phyloP scores from a whole-genome alignment of 352 stramenopile species.

The Globisporangium camurandrum region DNA sequence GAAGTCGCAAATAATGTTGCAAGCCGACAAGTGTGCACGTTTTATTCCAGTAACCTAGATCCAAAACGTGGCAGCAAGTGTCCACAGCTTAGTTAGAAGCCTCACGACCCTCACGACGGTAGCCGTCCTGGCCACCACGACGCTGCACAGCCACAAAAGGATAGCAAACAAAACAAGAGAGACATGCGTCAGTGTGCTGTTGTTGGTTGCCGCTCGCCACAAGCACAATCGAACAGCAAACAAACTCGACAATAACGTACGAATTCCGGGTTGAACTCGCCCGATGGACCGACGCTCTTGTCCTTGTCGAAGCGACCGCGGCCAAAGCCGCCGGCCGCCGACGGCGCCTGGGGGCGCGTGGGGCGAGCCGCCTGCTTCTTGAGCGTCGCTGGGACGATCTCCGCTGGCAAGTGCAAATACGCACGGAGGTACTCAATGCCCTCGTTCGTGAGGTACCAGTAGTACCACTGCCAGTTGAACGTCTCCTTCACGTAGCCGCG shows the following conservation, averaged over 20 bases:
- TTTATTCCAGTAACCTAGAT: conserved; percentile 75
- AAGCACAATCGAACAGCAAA: too few relatives aligned
- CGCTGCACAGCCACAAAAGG: neutral
- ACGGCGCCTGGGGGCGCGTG: conserved; percentile 70
- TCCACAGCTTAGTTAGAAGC: conserved; percentile 69
- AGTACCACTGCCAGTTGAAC: conserved; percentile 99
- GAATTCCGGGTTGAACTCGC: conserved; percentile 88
- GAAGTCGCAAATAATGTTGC: too few relatives aligned
- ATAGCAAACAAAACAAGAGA: neutral
- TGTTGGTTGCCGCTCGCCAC: neutral
- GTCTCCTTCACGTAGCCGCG: conserved; percentile 97
- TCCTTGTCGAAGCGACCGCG: conserved; percentile 86
- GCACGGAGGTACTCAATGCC: conserved; percentile 98
- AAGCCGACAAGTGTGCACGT: conserved; percentile 69
- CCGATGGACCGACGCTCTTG: conserved; percentile 82
- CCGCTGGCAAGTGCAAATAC: conserved; percentile 96
- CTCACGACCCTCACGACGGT: conserved; percentile 84
- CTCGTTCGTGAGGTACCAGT: conserved; percentile 99
- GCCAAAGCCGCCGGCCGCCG: conserved; percentile 68
- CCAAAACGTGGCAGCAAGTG: conserved; percentile 29
- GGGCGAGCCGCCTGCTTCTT: conserved; percentile 93
- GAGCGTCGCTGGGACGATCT: conserved; percentile 98
- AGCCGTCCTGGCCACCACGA: conserved; percentile 77
- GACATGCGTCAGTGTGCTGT: conserved; percentile 5
- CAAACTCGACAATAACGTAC: conserved; percentile 25